Evolutionary conservation across 1,284 basidiomycete species (phyloP), one percentile per base, ranked within the genome.

Genomic region (Irpex rosettiformis): DNA sequence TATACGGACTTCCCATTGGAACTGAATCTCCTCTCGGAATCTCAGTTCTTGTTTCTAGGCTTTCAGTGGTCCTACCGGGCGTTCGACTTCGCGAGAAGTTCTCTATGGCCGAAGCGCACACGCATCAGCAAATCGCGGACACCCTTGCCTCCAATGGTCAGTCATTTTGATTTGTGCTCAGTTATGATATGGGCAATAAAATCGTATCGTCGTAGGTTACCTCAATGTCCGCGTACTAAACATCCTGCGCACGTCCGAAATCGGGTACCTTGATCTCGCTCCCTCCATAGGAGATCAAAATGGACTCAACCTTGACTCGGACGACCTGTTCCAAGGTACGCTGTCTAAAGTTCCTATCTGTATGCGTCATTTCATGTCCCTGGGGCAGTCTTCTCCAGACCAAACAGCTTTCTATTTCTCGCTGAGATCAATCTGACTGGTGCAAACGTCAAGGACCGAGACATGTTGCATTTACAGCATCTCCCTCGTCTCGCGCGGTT

Each of bases 391-490:
- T 80, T 88, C 62, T 71, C 74, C 53, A 75, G 75, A 57, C 77
- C 79, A 1, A 76, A 79, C 59, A 77, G 76, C 63, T 88, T 85
- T 65, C 71, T 71, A 5, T 78, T 72, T 54, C 73, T 88, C n/a
- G 68, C 71, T 6, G 74, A 77, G 52, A 72, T 88, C 16, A 76
- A 76, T 3, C 76, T 87, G 47, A 75, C 73, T 42, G 75, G 75
- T 25, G 74, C 76, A 21, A 70, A 62, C 11, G 66, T 88, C 6
- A 64, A 68, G 18, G 79, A 86, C 64, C 73, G 75, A 37, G 80
- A 84, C 61, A 64, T 88, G 6, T 67, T 74, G 7, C 70, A 80
- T 61, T 75, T 88, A 22, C 80, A 82, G 53, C 78, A 79, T 59
- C 75, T 88, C 16, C 81, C 80, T 3, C 73, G 71, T 37, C 76